Base-by-base conservation (phyloP, 2,329 filamentous ascomycete species). In the Colletotrichum lupini region DNA sequence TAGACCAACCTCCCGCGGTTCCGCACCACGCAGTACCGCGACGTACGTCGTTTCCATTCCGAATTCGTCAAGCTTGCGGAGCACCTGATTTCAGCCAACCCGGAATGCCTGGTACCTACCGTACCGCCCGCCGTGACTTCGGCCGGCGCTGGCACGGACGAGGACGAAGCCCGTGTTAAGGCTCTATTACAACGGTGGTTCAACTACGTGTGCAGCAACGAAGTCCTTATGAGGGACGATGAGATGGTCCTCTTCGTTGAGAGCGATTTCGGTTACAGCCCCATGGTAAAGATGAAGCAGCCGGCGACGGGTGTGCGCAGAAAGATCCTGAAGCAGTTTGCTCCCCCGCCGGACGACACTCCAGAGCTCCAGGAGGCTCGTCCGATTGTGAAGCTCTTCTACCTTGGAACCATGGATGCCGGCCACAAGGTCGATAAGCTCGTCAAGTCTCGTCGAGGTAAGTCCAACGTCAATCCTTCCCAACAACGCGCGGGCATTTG, bases 211-310 rank as follows among this genome's bases (percentile, higher is more conserved):
- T 97, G 97, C 84, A 91, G 90, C 79, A 98, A 97, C 77, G 95
- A 98, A 46, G 92, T 97, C 1, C 89, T 99, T 8, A 97, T 98
- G 87, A 91, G 93, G 75, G 97, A 99, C 81, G 96, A 98, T 75
- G 97, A 99, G 84, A 96, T 98, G 91, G 91, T 98, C 5, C 92
- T 98, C 73, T 99, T 99, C 79, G 95, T 99, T n/a, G 97, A 99
- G 84, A 98, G 95, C 80, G 97, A 99, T 82, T 98, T 98, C 82
- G 97, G 97, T 53, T 99, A 99, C 83, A 98, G 95, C 79, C 97
- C 97, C 1, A 93, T 98, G 79, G 92, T 98, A 59, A 93, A 96
- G 82, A 95, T 95, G 88, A 98, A 97, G 87, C 97, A 99, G 83
- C 97, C 97, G 26, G 97, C 97, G 9, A 99, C 97, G 1, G 97